Conservation (phyloP, 176 grass and related monocot species). For the Thinopyrum elongatum region DNA sequence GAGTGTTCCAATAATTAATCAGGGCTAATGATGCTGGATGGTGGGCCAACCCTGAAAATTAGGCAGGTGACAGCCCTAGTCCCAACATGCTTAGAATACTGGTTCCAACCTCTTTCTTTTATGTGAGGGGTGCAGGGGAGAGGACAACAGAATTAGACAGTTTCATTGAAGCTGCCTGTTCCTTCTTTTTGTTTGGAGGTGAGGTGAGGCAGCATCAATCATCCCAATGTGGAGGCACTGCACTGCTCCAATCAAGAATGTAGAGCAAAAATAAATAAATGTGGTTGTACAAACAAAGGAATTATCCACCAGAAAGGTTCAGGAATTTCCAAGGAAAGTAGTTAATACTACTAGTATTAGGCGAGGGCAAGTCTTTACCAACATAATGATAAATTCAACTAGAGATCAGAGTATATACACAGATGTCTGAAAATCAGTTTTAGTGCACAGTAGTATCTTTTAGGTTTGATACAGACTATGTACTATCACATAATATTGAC, state of each 20-base stretch:
- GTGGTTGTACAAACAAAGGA: not conserved
- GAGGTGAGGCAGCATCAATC: slow-evolving; percentile 36
- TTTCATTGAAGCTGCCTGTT: slow-evolving; percentile 52
- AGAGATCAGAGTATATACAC: not conserved
- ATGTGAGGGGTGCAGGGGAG: slow-evolving; percentile 34
- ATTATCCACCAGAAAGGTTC: not conserved
- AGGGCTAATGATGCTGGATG: slow-evolving; percentile 33
- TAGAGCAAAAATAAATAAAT: not conserved
- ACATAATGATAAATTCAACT: not conserved
- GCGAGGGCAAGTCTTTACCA: not conserved
- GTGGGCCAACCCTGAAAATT: slow-evolving; percentile 34
- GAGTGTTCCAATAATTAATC: slow-evolving; percentile 29
- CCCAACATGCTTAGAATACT: slow-evolving; percentile 56
- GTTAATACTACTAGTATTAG: not conserved
- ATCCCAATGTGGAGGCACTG: slow-evolving; percentile 34
- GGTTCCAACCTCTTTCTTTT: slow-evolving; percentile 42
- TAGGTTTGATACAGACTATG: not conserved
- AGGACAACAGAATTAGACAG: slow-evolving; percentile 50
- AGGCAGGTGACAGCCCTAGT: slow-evolving; percentile 43
- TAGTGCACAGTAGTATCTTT: not conserved
- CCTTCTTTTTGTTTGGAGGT: slow-evolving; percentile 59
- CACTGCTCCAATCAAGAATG: slow-evolving; percentile 32
- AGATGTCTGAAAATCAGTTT: not conserved
- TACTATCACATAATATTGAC: not conserved
- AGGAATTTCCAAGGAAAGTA: no score